phyloP scores from a whole-genome alignment of 2,329 filamentous ascomycete genomes.

The Claviceps arundinis region DNA sequence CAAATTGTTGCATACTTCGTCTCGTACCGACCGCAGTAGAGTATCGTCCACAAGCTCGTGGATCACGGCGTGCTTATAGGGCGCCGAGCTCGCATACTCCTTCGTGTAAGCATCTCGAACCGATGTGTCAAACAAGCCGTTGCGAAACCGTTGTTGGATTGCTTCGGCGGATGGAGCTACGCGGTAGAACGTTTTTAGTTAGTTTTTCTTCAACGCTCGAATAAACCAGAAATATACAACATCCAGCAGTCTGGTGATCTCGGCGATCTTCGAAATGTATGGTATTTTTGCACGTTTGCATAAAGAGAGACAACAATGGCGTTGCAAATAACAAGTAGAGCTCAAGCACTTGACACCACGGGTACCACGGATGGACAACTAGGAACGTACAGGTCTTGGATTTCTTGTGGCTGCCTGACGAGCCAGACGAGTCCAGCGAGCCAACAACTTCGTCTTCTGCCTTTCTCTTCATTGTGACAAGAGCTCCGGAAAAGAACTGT shows the following conservation, averaged over 20 bases:
- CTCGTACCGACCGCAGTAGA: constrained; percentile 74
- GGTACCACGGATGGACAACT: not conserved
- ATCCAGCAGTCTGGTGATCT: no score
- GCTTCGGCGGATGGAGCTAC: constrained; percentile 34
- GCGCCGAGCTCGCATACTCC: constrained; percentile 49
- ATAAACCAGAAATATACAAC: no score
- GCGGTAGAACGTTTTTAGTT: not conserved
- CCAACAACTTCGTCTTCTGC: constrained; percentile 32
- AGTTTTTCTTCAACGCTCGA: no score
- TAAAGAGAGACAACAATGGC: no score
- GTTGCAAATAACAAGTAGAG: no score
- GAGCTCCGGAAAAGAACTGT: not conserved
- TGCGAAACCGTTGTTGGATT: constrained; percentile 46
- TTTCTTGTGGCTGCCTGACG: constrained; percentile 35
- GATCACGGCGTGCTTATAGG: constrained; percentile 91
- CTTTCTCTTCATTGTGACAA: constrained; percentile 44
- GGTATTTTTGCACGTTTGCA: no score
- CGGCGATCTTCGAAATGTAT: no score
- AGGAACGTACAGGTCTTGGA: constrained; percentile 31
- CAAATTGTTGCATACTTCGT: constrained; percentile 80
- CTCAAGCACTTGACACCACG: not conserved
- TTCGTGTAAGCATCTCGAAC: constrained; percentile 45
- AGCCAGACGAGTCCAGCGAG: constrained; percentile 11
- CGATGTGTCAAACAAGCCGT: constrained; percentile 49
- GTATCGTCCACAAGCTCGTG: constrained; percentile 62